Evolutionary conservation across 2,329 filamentous ascomycete genomes (phyloP).

Genomic region (Mollisiaceae sp.): DNA sequence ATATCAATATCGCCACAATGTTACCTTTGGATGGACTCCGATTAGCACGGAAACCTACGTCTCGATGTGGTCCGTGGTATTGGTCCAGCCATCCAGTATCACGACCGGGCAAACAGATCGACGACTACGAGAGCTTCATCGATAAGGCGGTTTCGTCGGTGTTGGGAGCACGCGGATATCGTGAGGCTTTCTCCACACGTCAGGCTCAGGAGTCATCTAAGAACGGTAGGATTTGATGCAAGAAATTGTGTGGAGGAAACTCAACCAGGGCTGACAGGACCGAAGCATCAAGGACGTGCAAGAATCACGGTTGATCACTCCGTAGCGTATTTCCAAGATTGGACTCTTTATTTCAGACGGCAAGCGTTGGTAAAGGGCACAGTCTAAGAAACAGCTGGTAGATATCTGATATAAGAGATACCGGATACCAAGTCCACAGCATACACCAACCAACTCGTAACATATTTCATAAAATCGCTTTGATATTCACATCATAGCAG

Average conservation of each 20-base stretch:
- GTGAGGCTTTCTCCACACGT: constrained; percentile 38
- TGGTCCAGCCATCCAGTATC: constrained; percentile 27
- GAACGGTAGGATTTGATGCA: constrained; percentile 32
- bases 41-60: constrained; percentile 25
- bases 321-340: constrained; percentile 39
- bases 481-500: not conserved
- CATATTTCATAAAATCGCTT: not conserved
- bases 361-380: constrained; percentile 9
- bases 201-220: constrained; percentile 26
- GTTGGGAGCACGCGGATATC: constrained; percentile 31
- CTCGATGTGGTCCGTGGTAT: constrained; percentile 27
- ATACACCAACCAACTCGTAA: not conserved
- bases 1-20: constrained; percentile 26
- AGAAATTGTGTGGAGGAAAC: constrained; percentile 40
- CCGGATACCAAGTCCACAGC: not conserved
- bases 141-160: constrained; percentile 37
- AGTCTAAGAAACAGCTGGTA: not conserved
- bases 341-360: constrained; percentile 30
- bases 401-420: constrained; percentile 6
- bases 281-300: constrained; percentile 39
- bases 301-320: constrained; percentile 37
- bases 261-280: constrained; percentile 35
- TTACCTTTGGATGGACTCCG: constrained; percentile 28
- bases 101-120: constrained; percentile 27
- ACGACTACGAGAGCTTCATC: constrained; percentile 21